Percentiles rank a stretch among this genome's conserved stretches.
phyloP scores from a whole-genome alignment of 2,329 filamentous ascomycete genomes.

The Paraphaeosphaeria minitans region DNA sequence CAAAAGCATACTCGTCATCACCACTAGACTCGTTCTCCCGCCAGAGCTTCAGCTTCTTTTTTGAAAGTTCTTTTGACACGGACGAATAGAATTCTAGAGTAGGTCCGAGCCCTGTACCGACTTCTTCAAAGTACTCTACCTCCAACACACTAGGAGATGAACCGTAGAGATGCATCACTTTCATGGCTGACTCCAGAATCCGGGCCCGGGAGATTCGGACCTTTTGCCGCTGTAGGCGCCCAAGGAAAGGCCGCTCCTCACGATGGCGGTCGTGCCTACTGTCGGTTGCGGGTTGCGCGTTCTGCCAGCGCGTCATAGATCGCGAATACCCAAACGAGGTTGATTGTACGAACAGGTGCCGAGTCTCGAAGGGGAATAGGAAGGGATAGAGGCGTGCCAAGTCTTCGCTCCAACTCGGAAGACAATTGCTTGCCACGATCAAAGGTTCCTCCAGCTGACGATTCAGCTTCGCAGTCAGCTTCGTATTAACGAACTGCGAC shows the following conservation, averaged over 20 bases:
- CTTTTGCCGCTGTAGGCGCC: conserved; percentile 91
- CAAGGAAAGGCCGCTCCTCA: conserved; percentile 89
- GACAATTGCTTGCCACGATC: conserved; percentile 94
- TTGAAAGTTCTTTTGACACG: conserved; percentile 95
- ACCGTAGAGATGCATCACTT: conserved; percentile 98
- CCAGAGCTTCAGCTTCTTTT: conserved; percentile 97
- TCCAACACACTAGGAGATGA: conserved; percentile 95
- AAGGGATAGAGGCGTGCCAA: conserved; percentile 92
- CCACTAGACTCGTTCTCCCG: conserved; percentile 81
- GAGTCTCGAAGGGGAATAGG: conserved; percentile 96
- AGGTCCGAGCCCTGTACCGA: conserved; percentile 92
- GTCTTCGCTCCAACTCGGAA: conserved; percentile 96
- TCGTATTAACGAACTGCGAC: conserved; percentile 97
- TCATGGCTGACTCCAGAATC: conserved; percentile 93
- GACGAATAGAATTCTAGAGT: conserved; percentile 98
- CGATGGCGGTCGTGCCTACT: conserved; percentile 78
- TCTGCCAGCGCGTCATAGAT: conserved; percentile 98
- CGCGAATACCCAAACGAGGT: conserved; percentile 97
- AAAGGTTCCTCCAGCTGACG: conserved; percentile 94
- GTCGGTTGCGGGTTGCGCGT: conserved; percentile 81
- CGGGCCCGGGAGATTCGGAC: conserved; percentile 95
- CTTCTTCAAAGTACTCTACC: conserved; percentile 98
- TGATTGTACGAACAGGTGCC: conserved; percentile 94
- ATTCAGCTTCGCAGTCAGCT: conserved; percentile 96
- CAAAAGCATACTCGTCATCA: conserved; percentile 80